Evolutionary conservation across 441 rosid species (phyloP).

Genomic region (Erodium moschatum): DNA sequence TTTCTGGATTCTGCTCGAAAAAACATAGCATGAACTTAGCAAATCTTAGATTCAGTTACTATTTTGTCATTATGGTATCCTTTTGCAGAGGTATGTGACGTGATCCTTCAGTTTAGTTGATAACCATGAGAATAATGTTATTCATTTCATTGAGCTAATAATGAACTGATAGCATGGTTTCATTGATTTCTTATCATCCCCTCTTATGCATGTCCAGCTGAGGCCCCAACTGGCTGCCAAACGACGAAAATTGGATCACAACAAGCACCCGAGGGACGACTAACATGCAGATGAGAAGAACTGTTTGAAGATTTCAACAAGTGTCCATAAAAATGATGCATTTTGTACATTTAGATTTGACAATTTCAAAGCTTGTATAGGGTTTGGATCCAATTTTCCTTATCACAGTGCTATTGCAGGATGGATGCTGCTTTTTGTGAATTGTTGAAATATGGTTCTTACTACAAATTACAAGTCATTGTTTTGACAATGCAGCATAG

Average conservation of each 20-base stretch:
- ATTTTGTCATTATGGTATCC: not conserved
- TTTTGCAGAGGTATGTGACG: not conserved
- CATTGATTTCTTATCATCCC: constrained; percentile 4
- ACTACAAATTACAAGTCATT: too few species aligned
- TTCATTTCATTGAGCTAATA: not conserved
- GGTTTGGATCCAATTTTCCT: not conserved
- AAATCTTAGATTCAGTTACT: not conserved
- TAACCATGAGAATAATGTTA: not conserved
- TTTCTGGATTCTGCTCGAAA: not conserved
- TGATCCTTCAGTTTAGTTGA: too few species aligned
- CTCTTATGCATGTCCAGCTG: constrained; percentile 36
- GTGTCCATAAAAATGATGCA: constrained; percentile 6
- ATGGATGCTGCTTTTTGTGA: too few species aligned
- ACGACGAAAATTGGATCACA: constrained; percentile 25
- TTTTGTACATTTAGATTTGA: constrained; percentile 13
- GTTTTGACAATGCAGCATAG: not conserved
- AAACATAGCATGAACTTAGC: not conserved
- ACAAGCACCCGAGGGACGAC: not conserved
- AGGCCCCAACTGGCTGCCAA: constrained; percentile 40
- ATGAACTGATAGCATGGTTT: not conserved
- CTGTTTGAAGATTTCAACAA: constrained; percentile 3
- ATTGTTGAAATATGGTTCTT: too few species aligned
- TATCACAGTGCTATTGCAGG: not conserved
- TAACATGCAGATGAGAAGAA: not conserved
- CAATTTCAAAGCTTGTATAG: not conserved